phyloP scores from a whole-genome alignment of 495 filamentous ascomycete species.

The Hypoxylon subgilvum region DNA sequence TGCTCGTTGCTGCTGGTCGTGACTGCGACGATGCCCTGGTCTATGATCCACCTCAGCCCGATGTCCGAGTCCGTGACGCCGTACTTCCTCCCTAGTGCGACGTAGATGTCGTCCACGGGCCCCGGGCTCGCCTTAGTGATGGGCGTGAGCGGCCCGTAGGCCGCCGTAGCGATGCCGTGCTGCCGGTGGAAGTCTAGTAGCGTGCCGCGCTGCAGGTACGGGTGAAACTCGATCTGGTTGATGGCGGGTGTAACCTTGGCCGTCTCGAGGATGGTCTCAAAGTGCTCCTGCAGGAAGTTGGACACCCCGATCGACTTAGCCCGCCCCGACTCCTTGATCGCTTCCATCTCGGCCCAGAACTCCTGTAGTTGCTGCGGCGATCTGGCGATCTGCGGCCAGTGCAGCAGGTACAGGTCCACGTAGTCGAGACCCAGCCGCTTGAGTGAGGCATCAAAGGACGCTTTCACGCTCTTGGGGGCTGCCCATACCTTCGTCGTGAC shows the following conservation, averaged over 20 bases:
- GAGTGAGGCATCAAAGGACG: slow-evolving; percentile 73
- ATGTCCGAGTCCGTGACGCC: slow-evolving; percentile 73
- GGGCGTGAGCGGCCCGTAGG: slow-evolving; percentile 73
- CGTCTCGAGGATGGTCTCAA: slow-evolving; percentile 70
- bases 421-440: slow-evolving; percentile 77
- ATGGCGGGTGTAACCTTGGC: slow-evolving; percentile 69
- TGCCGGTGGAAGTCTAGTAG: slow-evolving; percentile 69
- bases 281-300: slow-evolving; percentile 73
- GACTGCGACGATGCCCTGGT: slow-evolving; percentile 76
- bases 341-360: slow-evolving; percentile 80
- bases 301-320: slow-evolving; percentile 83
- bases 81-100: slow-evolving; percentile 74
- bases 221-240: slow-evolving; percentile 91
- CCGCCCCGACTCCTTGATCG: slow-evolving; percentile 70
- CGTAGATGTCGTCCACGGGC: slow-evolving; percentile 68
- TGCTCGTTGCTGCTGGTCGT: slow-evolving; percentile 80
- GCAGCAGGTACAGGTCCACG: slow-evolving; percentile 87
- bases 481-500: slow-evolving; percentile 76
- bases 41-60: slow-evolving; percentile 76
- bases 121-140: slow-evolving; percentile 69
- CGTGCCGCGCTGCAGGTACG: slow-evolving; percentile 79
- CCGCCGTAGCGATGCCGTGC: slow-evolving; percentile 70
- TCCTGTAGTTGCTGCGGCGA: slow-evolving; percentile 66
- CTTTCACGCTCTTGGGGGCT: slow-evolving; percentile 61
- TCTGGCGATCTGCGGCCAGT: slow-evolving; percentile 72